Conservation (phyloP, 371 early-diverging fungal species). For the Mucor sp. region DNA sequence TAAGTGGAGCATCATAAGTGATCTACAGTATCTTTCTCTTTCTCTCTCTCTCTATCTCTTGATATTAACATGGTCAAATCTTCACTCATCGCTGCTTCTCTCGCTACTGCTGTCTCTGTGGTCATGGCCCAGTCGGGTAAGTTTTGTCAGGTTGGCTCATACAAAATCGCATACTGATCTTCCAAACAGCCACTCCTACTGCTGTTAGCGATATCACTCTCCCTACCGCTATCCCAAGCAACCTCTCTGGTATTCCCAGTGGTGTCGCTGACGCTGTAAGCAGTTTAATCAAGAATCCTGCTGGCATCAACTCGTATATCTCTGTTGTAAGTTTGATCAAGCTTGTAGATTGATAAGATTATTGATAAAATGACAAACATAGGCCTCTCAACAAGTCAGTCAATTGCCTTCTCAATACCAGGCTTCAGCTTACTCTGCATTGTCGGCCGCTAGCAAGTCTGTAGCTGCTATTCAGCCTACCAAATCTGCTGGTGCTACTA, state of each 20-base stretch:
- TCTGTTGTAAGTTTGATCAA: not conserved
- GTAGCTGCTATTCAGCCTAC: conserved; percentile 3
- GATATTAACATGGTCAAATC: conserved; percentile 16
- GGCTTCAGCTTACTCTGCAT: conserved; percentile 11
- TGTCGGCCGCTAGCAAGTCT: conserved; percentile 12
- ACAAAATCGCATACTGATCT: not conserved
- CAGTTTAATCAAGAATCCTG: conserved; percentile 9
- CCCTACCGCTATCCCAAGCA: not conserved
- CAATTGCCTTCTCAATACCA: conserved; percentile 14
- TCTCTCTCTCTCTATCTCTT: not conserved
- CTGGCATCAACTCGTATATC: conserved; percentile 8
- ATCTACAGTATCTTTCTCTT: not conserved
- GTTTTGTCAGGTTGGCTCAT: not conserved
- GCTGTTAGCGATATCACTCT: not conserved
- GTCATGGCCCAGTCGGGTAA: conserved; percentile 8
- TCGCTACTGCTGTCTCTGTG: not conserved
- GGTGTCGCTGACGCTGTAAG: conserved; percentile 3
- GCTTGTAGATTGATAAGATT: not conserved
- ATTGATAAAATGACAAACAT: not conserved
- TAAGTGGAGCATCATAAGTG: not conserved
- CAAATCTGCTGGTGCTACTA: not conserved
- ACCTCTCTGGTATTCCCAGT: conserved; percentile 1
- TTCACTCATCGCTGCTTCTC: conserved; percentile 5
- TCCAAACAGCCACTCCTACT: not conserved
- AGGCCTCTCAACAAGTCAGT: conserved; percentile 13